phyloP scores from a whole-genome alignment of 2,329 filamentous ascomycete species.

The Hymenoscyphus fraxineus region DNA sequence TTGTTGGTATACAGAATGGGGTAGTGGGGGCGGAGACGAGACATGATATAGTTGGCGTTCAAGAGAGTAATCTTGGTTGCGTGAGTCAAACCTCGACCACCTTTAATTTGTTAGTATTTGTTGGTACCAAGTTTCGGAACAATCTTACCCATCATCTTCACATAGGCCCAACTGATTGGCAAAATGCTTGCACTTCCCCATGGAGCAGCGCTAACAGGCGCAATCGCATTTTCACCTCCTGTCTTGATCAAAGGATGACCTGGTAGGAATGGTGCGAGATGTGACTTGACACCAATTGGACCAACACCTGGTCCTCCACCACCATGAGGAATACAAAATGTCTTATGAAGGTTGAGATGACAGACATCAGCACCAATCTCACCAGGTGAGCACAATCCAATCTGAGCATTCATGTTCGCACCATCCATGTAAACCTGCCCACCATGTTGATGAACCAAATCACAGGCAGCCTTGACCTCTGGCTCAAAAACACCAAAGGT shows the following conservation, averaged over 20 bases:
- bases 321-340: slow-evolving; percentile 96
- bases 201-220: slow-evolving; percentile 74
- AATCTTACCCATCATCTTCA: slow-evolving; percentile 78
- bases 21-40: slow-evolving; percentile 81
- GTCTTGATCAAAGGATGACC: slow-evolving; percentile 57
- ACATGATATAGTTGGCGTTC: slow-evolving; percentile 95
- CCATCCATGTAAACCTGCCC: slow-evolving; percentile 99
- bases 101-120: slow-evolving; percentile 26
- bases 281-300: slow-evolving; percentile 84
- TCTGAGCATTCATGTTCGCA: slow-evolving; percentile 98
- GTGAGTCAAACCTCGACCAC: slow-evolving; percentile 73
- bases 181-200: slow-evolving; percentile 89
- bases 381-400: slow-evolving; percentile 88
- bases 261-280: slow-evolving; percentile 74
- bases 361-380: slow-evolving; percentile 96
- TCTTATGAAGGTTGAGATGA: slow-evolving; percentile 97
- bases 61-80: slow-evolving; percentile 91
- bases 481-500: slow-evolving; percentile 96
- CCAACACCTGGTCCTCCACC: slow-evolving; percentile 92
- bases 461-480: slow-evolving; percentile 76
- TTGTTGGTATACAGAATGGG: slow-evolving; percentile 90
- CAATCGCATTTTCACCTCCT: slow-evolving; percentile 55
- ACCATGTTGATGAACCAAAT: slow-evolving; percentile 80
- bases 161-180: slow-evolving; percentile 93
- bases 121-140: slow-evolving; percentile 6